Base-by-base conservation (phyloP, 257 asterid species). In the Solanum acaule region DNA sequence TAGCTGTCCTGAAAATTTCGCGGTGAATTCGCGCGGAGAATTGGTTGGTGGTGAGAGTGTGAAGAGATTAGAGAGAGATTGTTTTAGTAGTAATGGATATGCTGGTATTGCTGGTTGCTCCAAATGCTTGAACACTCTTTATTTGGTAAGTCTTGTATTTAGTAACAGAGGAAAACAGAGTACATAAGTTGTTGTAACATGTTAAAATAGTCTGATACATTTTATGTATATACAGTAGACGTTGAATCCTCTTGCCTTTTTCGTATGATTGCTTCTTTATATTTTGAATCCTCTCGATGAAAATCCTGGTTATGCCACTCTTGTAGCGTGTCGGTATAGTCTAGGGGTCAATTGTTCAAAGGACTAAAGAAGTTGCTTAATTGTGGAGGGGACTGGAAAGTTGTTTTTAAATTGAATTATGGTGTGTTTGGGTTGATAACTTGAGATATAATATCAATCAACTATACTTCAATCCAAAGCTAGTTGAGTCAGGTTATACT, bases 101-200 rank as follows among this genome's bases (percentile, higher is more conserved):
- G 93, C 98, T n/a, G 93, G 98, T 4, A 93, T 96, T 63, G 92
- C 96, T 25, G 99, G 98, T 2, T 97, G 99, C 84, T 96, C 99
- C 18, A 93, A 83, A 68, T 97, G 99, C 90, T 94, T 97, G 9
- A 97, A 96, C 18, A 95, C 96, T 46, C 94, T 97, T 6, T 94
- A 95, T 22, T 92, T 95, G 98, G 99, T 96, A 37, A 81, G 86
- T 15, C 16, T 10, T 42, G 81, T 73, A 9, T 37, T 18, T 34
- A 10, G 73, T 67, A 67, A 18, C 79, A 31, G 10, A 70, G 38
- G 22, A 61, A 61, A 61, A 23, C 16, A 68, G 72, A 65, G 18
- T 65, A 65, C 29, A n/a, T 65, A 25, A 67, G 34, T 1, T 65
- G 6, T 22, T 61, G 1, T 61, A 61, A 63, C 33, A 25, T 25